Evolutionary conservation across 2,329 filamentous ascomycete species (phyloP), one percentile per base, ranked within the genome.

Genomic region (Pseudopithomyces maydicus): DNA sequence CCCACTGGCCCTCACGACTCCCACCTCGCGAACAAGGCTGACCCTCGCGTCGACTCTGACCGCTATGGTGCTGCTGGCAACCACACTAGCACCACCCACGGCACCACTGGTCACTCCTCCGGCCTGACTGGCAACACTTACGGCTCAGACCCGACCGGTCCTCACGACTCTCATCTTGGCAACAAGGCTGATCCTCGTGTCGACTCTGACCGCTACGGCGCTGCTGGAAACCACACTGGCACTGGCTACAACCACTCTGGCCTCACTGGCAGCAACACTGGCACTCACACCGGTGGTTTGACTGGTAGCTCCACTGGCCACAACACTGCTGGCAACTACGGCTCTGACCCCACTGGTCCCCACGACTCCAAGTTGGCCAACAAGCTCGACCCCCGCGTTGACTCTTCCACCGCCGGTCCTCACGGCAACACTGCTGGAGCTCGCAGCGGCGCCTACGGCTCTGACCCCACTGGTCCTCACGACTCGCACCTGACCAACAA

Each of bases 341-440:
- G 59, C 19, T 55, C 59, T 14, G 69, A 72, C 51, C 69, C 70
- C 8, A 62, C 63, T 12, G 73, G 72, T 29, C 72, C 72, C 20
- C 73, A 75, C 58, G 51, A 64, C 35, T 63, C 60, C 14, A 61
- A 58, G 38, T 23, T 68, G 0, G 59, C 43, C 19, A 76, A 76
- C 63, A 60, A 68, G 57, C 61, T 58, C 20, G 73, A 74, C 42
- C 73, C 73, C n/a, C 61, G 70, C 2, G 70, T 74, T 15, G 72
- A 73, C 54, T 69, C 66, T 17, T 58, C 65, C 22, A 36, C 35
- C 22, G 69, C 68, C 14, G 43, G 38, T 33, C 58, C 55, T 32
- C 54, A 62, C 46, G 61, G 57, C 33, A 61, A 61, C 23, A 62
- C 61, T 56, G 54, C 59, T 22, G 48, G 47, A 35, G 39, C 42